Percentiles rank a stretch among this genome's conserved stretches.
Conservation (phyloP, 192 early-diverging fungal genomes). For the Coemansia sp. region DNA sequence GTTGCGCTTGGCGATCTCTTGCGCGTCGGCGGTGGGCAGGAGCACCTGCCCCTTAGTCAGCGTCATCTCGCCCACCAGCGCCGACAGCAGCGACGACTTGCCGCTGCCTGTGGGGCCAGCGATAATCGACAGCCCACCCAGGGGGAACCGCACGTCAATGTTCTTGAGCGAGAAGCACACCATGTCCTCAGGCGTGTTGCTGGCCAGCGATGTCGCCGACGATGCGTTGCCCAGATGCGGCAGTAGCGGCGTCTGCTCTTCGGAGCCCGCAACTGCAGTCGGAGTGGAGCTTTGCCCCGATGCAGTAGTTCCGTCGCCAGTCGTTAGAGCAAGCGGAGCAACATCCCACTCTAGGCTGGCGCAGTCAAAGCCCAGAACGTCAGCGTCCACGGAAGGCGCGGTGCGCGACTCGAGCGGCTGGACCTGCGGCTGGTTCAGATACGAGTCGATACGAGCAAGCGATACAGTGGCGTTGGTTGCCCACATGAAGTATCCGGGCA, state of each 20-base stretch:
- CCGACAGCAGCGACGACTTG: constrained; percentile 76
- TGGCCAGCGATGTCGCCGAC: neutral
- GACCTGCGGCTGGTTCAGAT: constrained; percentile 73
- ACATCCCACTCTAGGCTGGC: constrained; percentile 42
- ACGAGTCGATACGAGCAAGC: constrained; percentile 66
- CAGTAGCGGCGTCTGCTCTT: constrained; percentile 19
- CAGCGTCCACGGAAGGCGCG: constrained; percentile 3
- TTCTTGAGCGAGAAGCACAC: constrained; percentile 60
- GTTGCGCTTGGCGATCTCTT: constrained; percentile 13
- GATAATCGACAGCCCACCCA: constrained; percentile 68
- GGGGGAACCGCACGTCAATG: constrained; percentile 65
- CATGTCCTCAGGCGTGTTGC: neutral
- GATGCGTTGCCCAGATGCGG: neutral
- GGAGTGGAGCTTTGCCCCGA: neutral
- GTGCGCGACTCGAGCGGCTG: constrained; percentile 49
- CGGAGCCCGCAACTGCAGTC: neutral
- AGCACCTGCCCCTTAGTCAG: constrained; percentile 29
- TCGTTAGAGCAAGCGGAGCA: constrained; percentile 12
- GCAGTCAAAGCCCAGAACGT: constrained; percentile 26
- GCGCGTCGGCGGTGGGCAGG: constrained; percentile 18
- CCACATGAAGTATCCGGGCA: constrained; percentile 61
- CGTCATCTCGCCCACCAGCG: constrained; percentile 78
- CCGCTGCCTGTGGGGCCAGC: constrained; percentile 88
- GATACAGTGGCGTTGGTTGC: constrained; percentile 66
- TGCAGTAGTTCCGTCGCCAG: neutral